Conservation (phyloP, 1,284 basidiomycete genomes). For the Pseudozyma hubeiensis region DNA sequence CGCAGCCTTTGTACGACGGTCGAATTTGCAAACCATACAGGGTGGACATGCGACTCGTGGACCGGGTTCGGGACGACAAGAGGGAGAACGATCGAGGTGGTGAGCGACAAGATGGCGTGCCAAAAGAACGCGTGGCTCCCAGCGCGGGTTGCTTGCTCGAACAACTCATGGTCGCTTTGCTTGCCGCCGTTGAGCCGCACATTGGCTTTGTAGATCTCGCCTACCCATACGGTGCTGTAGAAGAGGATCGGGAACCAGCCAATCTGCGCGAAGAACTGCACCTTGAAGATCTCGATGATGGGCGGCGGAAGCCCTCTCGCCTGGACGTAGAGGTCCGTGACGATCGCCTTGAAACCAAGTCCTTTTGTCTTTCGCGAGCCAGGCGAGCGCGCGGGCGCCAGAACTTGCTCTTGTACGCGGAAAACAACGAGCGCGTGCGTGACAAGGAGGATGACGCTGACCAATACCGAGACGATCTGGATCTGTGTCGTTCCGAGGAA, state of each 20-base stretch:
- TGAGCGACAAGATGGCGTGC: conserved; percentile 78
- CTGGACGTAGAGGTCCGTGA: conserved; percentile 40
- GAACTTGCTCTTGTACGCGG: conserved; percentile 49
- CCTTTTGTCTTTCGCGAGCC: conserved; percentile 6
- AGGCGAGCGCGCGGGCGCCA: conserved; percentile 5
- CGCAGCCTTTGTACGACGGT: conserved; percentile 12
- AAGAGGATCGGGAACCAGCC: conserved; percentile 65
- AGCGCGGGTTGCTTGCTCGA: conserved; percentile 78
- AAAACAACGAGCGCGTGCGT: conserved; percentile 54
- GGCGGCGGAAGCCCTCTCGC: conserved; percentile 42
- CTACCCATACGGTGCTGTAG: conserved; percentile 63
- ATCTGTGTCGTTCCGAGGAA: conserved; percentile 37
- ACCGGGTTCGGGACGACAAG: conserved; percentile 73
- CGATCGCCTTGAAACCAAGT: conserved; percentile 7
- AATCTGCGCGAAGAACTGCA: conserved; percentile 63
- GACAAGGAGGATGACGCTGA: conserved; percentile 36
- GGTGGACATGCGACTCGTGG: conserved; percentile 14
- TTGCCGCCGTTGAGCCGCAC: conserved; percentile 32
- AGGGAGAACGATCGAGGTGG: conserved; percentile 79
- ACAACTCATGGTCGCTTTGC: conserved; percentile 45
- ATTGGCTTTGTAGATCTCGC: conserved; percentile 58
- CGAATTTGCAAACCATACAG: conserved; percentile 18
- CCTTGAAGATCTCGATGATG: conserved; percentile 56
- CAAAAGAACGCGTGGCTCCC: conserved; percentile 86
- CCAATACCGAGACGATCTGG: conserved; percentile 54